Base-by-base conservation (phyloP, 2,329 filamentous ascomycete genomes). In the Pseudovirgaria hyperparasitica region DNA sequence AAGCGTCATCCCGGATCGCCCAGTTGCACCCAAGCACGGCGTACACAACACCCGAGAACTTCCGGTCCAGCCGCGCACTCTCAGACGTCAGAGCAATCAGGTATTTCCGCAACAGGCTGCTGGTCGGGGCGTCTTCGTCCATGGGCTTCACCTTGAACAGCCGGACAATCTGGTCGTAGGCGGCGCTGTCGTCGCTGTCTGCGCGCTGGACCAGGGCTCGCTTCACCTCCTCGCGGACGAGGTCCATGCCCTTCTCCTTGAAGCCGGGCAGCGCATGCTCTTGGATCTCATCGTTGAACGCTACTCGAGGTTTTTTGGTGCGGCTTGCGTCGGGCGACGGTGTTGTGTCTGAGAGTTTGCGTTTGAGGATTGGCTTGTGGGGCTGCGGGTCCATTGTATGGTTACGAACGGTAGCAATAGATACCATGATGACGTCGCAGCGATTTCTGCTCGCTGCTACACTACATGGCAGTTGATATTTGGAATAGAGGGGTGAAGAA, bases 141-240 rank as follows among this genome's bases (percentile, higher is more conserved):
- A 49, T 48, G 6, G 62, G 61, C 33, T 62, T 54, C n/a, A 53
- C 52, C 9, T 50, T 48, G 42, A 72, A 68, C 21, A 71, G 48
- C 34, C 60, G 55, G 39, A 65, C 65, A 33, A 76, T 50, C 35
- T 60, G 58, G 37, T 72, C 64, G 41, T 76, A 76, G 30, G 54
- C 60, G 25, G 62, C 57, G 40, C 65, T 67, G 37, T 75, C 67
- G 31, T 62, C 60, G 13, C 52, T 47, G n/a, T n/a, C n/a, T 5
- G 60, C 55, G 27, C 67, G 66, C 41, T 60, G 58, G 41, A 69
- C 62, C 23, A 72, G 59, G 30, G 66, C 70, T 33, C 67, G 57
- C 35, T 66, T 62, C 13, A 76, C 69, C 45, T 76, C 70, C 45
- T 76, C 70, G 28, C 65, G 65, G 28, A 76, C 61, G 25, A 76